Percentiles rank a stretch among this genome's conserved stretches.
Evolutionary conservation across 768 basidiomycete genomes (phyloP).

Genomic region (Boletus sp.): DNA sequence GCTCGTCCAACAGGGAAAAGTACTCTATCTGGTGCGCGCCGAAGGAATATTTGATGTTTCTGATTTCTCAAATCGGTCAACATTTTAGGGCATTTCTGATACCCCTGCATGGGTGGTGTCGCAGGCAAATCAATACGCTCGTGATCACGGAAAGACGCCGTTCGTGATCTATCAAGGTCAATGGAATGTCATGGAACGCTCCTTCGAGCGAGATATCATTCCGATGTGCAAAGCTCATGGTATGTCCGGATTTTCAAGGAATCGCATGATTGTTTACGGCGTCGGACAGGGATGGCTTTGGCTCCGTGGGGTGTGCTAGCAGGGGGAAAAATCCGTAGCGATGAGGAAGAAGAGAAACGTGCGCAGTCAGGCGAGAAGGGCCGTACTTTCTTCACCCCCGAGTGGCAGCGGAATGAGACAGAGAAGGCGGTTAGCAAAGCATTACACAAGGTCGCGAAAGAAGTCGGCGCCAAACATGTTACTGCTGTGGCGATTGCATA

Average conservation of each 20-base stretch:
- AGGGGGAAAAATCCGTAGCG: constrained; percentile 33
- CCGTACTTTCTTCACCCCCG: neutral
- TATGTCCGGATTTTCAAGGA: neutral
- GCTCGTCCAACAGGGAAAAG: constrained; percentile 39
- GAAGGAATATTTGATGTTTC: no score
- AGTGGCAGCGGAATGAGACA: constrained; percentile 47
- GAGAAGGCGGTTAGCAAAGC: constrained; percentile 43
- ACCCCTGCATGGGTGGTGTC: constrained; percentile 42
- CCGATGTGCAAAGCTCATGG: constrained; percentile 32
- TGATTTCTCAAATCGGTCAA: neutral
- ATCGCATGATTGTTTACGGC: neutral
- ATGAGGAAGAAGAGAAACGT: constrained; percentile 32
- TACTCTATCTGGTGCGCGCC: constrained; percentile 32
- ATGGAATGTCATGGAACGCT: constrained; percentile 35
- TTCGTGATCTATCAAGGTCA: constrained; percentile 46
- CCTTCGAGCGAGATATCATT: constrained; percentile 46
- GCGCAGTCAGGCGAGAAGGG: constrained; percentile 17
- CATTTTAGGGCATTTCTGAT: constrained; percentile 27
- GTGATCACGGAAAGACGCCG: constrained; percentile 40
- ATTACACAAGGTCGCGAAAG: constrained; percentile 49
- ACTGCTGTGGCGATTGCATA: constrained; percentile 47
- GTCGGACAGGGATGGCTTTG: constrained; percentile 29
- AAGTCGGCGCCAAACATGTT: constrained; percentile 48
- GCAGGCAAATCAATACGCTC: constrained; percentile 42
- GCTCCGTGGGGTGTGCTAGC: constrained; percentile 39